Evolutionary conservation across 768 basidiomycete genomes (phyloP).

Genomic region (Mrakia blollopis): DNA sequence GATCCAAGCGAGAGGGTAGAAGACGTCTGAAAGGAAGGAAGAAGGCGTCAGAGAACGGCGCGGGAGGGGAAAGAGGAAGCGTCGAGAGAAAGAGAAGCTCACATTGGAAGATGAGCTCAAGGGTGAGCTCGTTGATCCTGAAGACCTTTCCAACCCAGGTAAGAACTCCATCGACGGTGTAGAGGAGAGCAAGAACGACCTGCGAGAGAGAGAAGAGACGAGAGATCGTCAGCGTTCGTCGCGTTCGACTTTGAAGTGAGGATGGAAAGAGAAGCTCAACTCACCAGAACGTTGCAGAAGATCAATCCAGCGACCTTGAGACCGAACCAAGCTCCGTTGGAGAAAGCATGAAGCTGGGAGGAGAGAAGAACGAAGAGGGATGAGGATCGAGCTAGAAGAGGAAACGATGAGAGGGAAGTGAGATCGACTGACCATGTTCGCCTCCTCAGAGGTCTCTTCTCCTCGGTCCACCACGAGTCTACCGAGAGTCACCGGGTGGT

Average conservation of each 20-base stretch:
- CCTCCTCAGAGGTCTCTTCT: constrained; percentile 56
- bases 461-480: constrained; percentile 75
- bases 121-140: constrained; percentile 64
- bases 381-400: too few relatives aligned
- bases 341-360: constrained; percentile 69
- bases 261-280: neutral
- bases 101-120: constrained; percentile 74
- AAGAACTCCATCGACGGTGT: constrained; percentile 62
- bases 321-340: constrained; percentile 77
- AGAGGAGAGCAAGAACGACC: constrained; percentile 71
- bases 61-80: too few relatives aligned
- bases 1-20: constrained; percentile 83
- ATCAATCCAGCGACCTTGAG: constrained; percentile 84
- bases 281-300: constrained; percentile 51
- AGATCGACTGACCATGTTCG: constrained; percentile 52
- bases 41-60: neutral
- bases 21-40: constrained; percentile 53
- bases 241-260: too few relatives aligned
- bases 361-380: too few relatives aligned
- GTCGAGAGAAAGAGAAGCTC: neutral
- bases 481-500: constrained; percentile 81
- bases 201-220: neutral
- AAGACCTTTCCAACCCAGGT: constrained; percentile 74
- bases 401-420: too few relatives aligned
- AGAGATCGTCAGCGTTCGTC: neutral